Evolutionary conservation across 208 protist genomes (phyloP).

Genomic region (Tritrichomonas musculus): DNA sequence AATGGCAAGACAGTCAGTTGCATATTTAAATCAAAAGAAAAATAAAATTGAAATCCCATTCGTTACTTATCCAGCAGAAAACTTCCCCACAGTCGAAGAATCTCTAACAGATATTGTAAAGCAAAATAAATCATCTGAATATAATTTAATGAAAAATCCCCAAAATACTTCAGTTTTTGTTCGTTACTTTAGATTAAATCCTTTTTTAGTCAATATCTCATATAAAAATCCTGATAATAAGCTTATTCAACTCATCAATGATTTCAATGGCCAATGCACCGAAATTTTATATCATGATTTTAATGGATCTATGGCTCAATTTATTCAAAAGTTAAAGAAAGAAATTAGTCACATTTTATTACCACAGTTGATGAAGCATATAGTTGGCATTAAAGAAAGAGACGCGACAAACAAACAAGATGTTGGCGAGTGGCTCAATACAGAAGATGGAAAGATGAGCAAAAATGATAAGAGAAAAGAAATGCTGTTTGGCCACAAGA

Average conservation of each 20-base stretch:
- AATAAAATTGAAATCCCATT: neutral
- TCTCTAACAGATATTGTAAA: neutral
- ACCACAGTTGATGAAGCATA: slow-evolving; percentile 18
- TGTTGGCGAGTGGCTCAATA: too few relatives aligned
- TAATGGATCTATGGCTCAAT: neutral
- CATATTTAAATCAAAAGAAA: neutral
- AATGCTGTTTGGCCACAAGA: too few relatives aligned
- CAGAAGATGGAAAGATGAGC: too few relatives aligned
- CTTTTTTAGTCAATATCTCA: neutral
- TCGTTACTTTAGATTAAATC: neutral
- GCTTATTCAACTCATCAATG: neutral
- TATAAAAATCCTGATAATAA: neutral
- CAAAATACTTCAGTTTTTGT: neutral
- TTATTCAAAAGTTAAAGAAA: neutral
- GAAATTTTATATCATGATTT: slow-evolving; percentile 17
- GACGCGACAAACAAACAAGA: too few relatives aligned
- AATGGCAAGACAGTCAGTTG: too few relatives aligned
- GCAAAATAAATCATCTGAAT: neutral
- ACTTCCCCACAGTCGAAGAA: neutral
- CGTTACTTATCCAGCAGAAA: neutral
- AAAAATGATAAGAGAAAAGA: too few relatives aligned
- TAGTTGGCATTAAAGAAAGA: neutral
- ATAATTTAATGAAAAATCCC: neutral
- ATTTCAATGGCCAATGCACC: neutral
- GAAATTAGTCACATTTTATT: neutral